Conservation (phyloP, 2,329 filamentous ascomycete species). For the Fusarium sp. region DNA sequence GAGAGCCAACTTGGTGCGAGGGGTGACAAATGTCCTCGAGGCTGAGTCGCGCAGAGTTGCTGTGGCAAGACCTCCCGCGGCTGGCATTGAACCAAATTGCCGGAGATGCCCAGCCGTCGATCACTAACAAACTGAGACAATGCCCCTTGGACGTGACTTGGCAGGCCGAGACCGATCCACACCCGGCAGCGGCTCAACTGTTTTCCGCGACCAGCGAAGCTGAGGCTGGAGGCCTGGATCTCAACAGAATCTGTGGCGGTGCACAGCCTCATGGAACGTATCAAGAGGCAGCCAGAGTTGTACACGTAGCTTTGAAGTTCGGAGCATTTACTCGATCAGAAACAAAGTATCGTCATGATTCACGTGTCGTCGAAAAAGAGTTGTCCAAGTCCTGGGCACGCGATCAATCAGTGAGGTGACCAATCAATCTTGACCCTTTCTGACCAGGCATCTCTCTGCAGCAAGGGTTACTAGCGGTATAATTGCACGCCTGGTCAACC, state of each 20-base stretch:
- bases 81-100: neutral
- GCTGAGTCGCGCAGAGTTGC: conserved; percentile 1
- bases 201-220: neutral
- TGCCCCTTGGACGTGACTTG: conserved; percentile 15
- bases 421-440: conserved; percentile 18
- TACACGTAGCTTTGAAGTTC: neutral
- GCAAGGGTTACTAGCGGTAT: conserved; percentile 21
- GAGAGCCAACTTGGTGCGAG: conserved; percentile 28
- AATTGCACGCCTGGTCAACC: neutral
- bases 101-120: conserved; percentile 12
- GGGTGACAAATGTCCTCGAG: conserved; percentile 30
- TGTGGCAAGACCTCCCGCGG: neutral
- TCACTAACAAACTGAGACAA: conserved; percentile 16
- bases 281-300: neutral
- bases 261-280: conserved; percentile 3
- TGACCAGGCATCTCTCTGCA: conserved; percentile 25
- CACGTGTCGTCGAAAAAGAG: conserved; percentile 34
- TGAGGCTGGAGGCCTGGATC: conserved; percentile 1
- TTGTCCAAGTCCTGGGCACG: conserved; percentile 24
- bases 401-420: conserved; percentile 8
- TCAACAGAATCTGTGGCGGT: conserved; percentile 4
- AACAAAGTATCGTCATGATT: neutral
- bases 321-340: neutral
- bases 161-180: conserved; percentile 21
- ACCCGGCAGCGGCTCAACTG: neutral